Evolutionary conservation across 192 early-diverging fungal genomes (phyloP).

Genomic region (Entomortierella lignicola): DNA sequence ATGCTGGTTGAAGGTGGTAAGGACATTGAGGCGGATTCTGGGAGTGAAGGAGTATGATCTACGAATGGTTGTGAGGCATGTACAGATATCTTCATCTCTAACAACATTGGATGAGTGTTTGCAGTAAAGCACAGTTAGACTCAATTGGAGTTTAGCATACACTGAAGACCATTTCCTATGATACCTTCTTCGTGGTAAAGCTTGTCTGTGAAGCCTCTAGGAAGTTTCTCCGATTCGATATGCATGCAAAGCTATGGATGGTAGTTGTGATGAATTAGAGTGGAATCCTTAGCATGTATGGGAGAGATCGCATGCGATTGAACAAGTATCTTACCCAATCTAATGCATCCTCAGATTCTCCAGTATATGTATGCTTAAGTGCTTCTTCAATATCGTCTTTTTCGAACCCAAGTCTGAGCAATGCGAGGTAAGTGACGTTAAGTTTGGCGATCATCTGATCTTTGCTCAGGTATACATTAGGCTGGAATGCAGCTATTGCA

Average conservation of each 20-base stretch:
- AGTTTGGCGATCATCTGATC: constrained; percentile 58
- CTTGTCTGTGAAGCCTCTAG: constrained; percentile 61
- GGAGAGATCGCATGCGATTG: not conserved
- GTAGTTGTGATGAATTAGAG: not conserved
- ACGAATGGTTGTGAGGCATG: constrained; percentile 29
- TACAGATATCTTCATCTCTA: constrained; percentile 50
- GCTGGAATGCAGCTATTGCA: constrained; percentile 28
- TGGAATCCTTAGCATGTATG: not conserved
- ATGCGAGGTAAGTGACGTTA: constrained; percentile 58
- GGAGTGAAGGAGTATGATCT: constrained; percentile 36
- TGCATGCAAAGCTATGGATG: constrained; percentile 31
- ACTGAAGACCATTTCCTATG: too few relatives aligned
- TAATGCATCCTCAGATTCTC: constrained; percentile 54
- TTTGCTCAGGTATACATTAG: constrained; percentile 25
- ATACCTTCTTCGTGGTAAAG: constrained; percentile 60
- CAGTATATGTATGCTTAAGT: constrained; percentile 49
- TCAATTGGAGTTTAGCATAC: too few relatives aligned
- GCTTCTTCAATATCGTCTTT: constrained; percentile 56
- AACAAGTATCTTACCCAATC: constrained; percentile 61
- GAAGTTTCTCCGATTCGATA: constrained; percentile 57
- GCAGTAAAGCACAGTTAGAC: too few relatives aligned
- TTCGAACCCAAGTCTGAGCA: constrained; percentile 60
- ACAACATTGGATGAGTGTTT: not conserved
- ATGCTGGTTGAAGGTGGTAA: not conserved
- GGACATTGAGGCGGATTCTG: constrained; percentile 12